phyloP scores from a whole-genome alignment of 2,329 filamentous ascomycete genomes.

The Colletotrichum orbiculare region DNA sequence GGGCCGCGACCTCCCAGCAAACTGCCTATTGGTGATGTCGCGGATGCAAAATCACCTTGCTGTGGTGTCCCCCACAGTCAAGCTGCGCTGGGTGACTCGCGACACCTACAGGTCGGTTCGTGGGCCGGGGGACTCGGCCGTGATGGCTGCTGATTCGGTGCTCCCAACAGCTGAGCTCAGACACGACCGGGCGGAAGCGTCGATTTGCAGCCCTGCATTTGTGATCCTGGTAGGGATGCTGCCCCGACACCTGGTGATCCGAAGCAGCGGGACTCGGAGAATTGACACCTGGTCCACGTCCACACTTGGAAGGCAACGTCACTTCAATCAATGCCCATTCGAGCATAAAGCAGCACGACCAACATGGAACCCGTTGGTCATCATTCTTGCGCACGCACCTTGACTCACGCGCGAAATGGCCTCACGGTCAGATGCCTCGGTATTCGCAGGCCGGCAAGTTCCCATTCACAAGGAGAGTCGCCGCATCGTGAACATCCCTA shows the following conservation, averaged over 20 bases:
- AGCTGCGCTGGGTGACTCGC: slow-evolving; percentile 17
- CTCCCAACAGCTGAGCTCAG: neutral
- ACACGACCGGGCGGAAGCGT: neutral
- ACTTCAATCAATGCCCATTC: slow-evolving; percentile 10
- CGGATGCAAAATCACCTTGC: slow-evolving; percentile 1
- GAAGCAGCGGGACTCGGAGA: slow-evolving; percentile 18
- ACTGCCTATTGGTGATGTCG: slow-evolving; percentile 10
- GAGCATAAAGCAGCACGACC: slow-evolving; percentile 29
- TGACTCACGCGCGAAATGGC: neutral
- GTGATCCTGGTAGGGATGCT: slow-evolving; percentile 13
- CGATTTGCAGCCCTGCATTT: neutral
- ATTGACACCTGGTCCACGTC: slow-evolving; percentile 16
- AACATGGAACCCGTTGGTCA: slow-evolving; percentile 9
- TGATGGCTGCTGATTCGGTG: slow-evolving; percentile 4
- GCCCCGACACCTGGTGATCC: slow-evolving; percentile 11
- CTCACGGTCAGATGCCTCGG: neutral
- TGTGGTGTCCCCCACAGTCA: slow-evolving; percentile 5
- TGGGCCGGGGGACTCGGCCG: neutral
- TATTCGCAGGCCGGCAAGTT: neutral
- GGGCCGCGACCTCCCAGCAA: neutral
- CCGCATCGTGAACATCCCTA: slow-evolving; percentile 4
- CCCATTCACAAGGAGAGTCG: neutral
- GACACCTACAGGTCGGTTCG: slow-evolving; percentile 12
- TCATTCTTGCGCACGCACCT: slow-evolving; percentile 21
- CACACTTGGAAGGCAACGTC: slow-evolving; percentile 13